Percentiles rank a stretch among this genome's conserved stretches.
phyloP scores from a whole-genome alignment of 192 early-diverging fungal species.

The Gaertneriomyces sp. region DNA sequence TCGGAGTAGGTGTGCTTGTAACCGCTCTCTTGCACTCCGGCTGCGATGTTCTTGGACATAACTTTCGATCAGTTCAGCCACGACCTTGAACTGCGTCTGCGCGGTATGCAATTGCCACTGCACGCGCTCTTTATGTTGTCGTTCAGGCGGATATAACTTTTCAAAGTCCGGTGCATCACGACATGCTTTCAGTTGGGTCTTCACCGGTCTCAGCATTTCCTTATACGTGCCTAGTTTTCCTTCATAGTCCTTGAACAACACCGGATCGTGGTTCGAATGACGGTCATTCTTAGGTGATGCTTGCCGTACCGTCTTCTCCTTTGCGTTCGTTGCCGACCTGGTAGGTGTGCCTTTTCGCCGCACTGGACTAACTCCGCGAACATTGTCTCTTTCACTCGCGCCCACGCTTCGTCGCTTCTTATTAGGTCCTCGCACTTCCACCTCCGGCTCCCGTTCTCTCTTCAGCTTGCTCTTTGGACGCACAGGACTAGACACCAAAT shows the following conservation, averaged over 20 bases:
- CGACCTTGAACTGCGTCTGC: not conserved
- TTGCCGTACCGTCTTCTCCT: not conserved
- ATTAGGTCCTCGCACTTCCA: constrained; percentile 5
- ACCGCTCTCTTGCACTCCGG: constrained; percentile 1
- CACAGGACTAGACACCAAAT: not conserved
- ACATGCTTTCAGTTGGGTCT: not conserved
- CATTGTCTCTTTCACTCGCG: not conserved
- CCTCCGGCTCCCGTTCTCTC: not conserved
- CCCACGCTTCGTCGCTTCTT: constrained; percentile 3
- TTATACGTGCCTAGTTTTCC: not conserved
- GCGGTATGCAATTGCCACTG: constrained; percentile 1
- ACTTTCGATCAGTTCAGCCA: constrained; percentile 1
- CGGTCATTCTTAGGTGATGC: not conserved
- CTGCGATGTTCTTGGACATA: not conserved
- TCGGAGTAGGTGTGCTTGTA: constrained; percentile 11
- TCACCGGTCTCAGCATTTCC: not conserved
- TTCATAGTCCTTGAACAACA: constrained; percentile 1
- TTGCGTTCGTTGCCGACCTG: not conserved
- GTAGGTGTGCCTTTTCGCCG: no score
- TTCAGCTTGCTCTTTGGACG: not conserved
- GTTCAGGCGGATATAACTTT: not conserved
- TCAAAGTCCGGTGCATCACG: constrained; percentile 7
- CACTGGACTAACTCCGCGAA: no score
- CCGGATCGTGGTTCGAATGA: no score
- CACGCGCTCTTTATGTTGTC: not conserved